phyloP scores from a whole-genome alignment of 164 flowering plant species.

The Paratinospora sagittata region DNA sequence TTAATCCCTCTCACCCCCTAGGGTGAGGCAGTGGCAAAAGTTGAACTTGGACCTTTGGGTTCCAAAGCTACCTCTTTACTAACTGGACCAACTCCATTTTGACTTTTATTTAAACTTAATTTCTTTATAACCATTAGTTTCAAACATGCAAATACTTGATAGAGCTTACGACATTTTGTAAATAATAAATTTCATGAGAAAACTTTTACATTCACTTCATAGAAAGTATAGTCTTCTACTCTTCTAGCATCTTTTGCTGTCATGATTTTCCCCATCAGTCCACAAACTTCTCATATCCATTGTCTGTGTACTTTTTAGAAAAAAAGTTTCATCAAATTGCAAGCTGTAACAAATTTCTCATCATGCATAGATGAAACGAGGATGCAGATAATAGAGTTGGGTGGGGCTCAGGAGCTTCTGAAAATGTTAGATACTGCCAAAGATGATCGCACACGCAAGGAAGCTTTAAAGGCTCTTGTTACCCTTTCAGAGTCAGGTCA shows the following conservation, averaged over 20 bases:
- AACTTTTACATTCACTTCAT: no score
- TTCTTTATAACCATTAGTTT: no score
- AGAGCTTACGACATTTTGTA: no score
- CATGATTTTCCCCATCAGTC: background rate
- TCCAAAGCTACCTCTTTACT: no score
- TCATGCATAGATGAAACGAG: constrained; percentile 46
- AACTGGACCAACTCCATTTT: no score
- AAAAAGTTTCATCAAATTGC: background rate
- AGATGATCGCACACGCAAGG: constrained; percentile 78
- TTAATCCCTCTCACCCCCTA: no score
- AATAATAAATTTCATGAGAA: no score
- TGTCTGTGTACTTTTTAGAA: background rate
- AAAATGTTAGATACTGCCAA: constrained; percentile 71
- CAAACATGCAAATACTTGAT: no score
- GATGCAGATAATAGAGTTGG: constrained; percentile 75
- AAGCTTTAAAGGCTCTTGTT: constrained; percentile 76
- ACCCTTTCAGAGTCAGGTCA: constrained; percentile 74
- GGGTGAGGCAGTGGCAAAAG: no score
- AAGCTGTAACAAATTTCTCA: background rate
- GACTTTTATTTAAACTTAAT: no score
- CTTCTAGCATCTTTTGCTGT: background rate
- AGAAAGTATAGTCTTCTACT: no score
- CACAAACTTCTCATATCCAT: background rate
- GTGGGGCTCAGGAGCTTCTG: constrained; percentile 73
- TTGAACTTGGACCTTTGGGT: no score